Evolutionary conservation across 2,329 filamentous ascomycete species (phyloP).

Genomic region (Nemania diffusa): DNA sequence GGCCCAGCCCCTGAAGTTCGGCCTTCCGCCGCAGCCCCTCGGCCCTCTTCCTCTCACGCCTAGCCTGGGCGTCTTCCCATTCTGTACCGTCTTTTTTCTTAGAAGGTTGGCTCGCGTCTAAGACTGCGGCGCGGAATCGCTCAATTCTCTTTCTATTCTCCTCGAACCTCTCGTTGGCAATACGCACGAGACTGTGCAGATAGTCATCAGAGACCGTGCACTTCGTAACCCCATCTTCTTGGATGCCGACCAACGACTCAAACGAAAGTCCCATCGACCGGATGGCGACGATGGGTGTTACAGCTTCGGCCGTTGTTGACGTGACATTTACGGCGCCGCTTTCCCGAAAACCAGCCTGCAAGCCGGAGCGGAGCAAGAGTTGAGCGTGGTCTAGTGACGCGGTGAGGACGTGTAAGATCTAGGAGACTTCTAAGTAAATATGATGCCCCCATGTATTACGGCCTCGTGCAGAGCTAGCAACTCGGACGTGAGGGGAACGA

Average conservation of each 20-base stretch:
- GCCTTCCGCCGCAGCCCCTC: conserved; percentile 67
- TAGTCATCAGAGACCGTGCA: conserved; percentile 73
- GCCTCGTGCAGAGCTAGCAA: not conserved
- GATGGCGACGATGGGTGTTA: conserved; percentile 81
- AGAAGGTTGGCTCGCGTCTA: conserved; percentile 47
- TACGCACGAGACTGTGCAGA: conserved; percentile 70
- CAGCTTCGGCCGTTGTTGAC: conserved; percentile 49
- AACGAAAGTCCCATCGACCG: conserved; percentile 84
- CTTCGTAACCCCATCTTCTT: conserved; percentile 53
- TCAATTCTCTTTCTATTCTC: conserved; percentile 75
- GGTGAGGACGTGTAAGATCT: conserved; percentile 91
- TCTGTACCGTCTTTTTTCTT: conserved; percentile 52
- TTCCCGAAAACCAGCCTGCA: conserved; percentile 88
- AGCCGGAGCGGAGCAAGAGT: conserved; percentile 76
- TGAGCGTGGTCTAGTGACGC: conserved; percentile 81
- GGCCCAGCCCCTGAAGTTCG: conserved; percentile 49
- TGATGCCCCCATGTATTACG: not conserved
- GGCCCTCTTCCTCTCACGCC: conserved; percentile 65
- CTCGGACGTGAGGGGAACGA: not conserved
- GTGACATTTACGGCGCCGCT: conserved; percentile 80
- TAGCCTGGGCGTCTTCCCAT: conserved; percentile 65
- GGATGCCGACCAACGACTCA: conserved; percentile 79
- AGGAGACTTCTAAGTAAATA: conserved; percentile 14
- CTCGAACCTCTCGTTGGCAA: conserved; percentile 79
- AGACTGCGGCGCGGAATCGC: conserved; percentile 68